A percentile compares a stretch with the other conserved stretches of the same genome.
These are phyloP conservation scores for Cyclotella kingstonii DNA, from an alignment of 108 stramenopile genomes.

Conservation along the genomic window DNA sequence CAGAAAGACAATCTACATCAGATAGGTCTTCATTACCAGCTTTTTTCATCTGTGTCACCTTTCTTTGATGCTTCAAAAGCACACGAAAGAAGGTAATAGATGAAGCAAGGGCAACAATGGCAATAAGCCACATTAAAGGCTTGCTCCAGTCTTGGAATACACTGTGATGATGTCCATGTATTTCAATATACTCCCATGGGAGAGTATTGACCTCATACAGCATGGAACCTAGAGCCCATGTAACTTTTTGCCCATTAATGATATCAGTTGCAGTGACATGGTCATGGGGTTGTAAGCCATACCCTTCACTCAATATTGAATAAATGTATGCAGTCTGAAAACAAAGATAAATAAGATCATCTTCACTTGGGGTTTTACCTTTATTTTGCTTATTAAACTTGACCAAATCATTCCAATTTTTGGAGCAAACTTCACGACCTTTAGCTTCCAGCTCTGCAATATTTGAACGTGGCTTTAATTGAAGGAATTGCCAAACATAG, in stretches of 20 bases:
- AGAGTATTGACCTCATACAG: constrained; percentile 90
- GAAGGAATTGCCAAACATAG: constrained; percentile 60
- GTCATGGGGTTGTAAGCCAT: constrained; percentile 60
- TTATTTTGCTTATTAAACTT: constrained; percentile 49
- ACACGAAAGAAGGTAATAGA: constrained; percentile 9
- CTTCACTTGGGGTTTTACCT: constrained; percentile 6
- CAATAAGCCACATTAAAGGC: constrained; percentile 15
- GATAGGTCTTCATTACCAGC: too few species aligned
- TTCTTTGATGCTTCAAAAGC: constrained; percentile 19
- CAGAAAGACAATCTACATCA: too few species aligned
- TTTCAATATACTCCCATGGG: constrained; percentile 39
- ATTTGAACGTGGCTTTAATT: constrained; percentile 44
- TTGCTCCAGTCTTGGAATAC: too few species aligned
- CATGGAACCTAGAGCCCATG: constrained; percentile 87
- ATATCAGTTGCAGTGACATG: constrained; percentile 75
- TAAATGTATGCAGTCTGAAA: constrained; percentile 76
- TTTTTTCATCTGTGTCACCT: too few species aligned
- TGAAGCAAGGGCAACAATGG: constrained; percentile 4
- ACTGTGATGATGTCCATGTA: constrained; percentile 18
- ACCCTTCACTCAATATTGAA: constrained; percentile 72
- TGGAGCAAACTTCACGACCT: constrained; percentile 59
- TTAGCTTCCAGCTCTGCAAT: constrained; percentile 41
- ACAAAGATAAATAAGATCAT: constrained; percentile 64
- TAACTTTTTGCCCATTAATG: constrained; percentile 75
- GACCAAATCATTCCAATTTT: constrained; percentile 46